Evolutionary conservation across 2,329 filamentous ascomycete genomes (phyloP), one percentile per base, ranked within the genome.

Genomic region (Calonectria pauciramosa): DNA sequence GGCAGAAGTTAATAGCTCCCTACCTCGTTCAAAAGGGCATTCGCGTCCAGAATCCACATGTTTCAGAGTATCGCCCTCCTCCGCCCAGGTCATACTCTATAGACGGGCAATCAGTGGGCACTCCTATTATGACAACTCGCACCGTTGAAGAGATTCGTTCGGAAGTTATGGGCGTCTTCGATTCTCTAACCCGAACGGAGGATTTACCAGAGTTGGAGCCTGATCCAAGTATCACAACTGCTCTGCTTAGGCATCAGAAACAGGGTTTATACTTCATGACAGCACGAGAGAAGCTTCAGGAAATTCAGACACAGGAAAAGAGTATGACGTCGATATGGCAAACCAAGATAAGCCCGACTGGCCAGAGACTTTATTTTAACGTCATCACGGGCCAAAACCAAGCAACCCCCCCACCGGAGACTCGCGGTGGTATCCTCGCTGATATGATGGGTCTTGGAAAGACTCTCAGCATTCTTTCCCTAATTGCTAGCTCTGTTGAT

Each of bases 381-480:
- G 92, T 98, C 72, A 96, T 99, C 79, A 98, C 95, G 14, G 94
- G 94, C 1, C 89, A 93, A 56, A 89, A 91, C 36, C 88, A 92
- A 76, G 86, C 86, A 26, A 85, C 89, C 56, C 89, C 90, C 69
- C 94, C 94, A 0, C 88, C 90, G 1, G 91, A 95, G 78, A 92
- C 93, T 1, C 87, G 92, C 13, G 94, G 94, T 34, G 94, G 95
- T 4, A 92, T 96, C 44, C 86, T 96, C 26, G 94, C 94, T 18
- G 94, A 96, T 82, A 95, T 96, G 92, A 97, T 97, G 95, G 95
- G 95, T 32, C 87, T 96, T n/a, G 94, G 94, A 11, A 97, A 96
- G 85, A 96, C 94, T 0, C 84, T 99, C 66, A 98, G 95, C 81
- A 93, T 98, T 23, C 87, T 99, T 1, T 94, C 96, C 1, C 88